Base-by-base conservation (phyloP, 495 filamentous ascomycete genomes). In the Schizothecium vesticola region DNA sequence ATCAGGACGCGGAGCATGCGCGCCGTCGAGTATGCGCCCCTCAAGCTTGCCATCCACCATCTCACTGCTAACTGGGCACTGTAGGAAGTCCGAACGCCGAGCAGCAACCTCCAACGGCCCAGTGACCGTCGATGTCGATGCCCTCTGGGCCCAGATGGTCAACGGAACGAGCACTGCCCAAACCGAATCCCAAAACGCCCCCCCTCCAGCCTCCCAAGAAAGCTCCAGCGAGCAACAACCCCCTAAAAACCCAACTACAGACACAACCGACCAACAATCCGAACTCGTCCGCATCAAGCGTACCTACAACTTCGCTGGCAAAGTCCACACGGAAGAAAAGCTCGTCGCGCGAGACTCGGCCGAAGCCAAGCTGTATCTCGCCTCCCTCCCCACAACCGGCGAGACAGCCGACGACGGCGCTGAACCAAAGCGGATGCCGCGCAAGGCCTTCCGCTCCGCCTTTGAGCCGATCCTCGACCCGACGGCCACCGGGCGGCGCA, bases 261-360 rank as follows among this genome's bases (percentile, higher is more conserved):
- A 11, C 36, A 6, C 28, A 36, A 12, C 24, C 19, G n/a, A 56
- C 28, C 64, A 67, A 10, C 65, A 70, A 26, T 22, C 67, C 26
- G 69, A 89, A 19, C 86, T 86, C 81, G 86, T 98, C 69, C 89
- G 89, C 63, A 96, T 99, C 61, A 94, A 90, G 68, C 89, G 91
- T 29, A 93, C 90, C 6, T 97, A 96, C 79, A 90, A 90, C 65
- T 98, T 97, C 72, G 95, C 95, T 13, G 96, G 96, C 66, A 89
- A 94, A 75, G 85, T 88, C 55, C 91, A 91, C 72, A 92, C 89
- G 1, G 91, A 94, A 72, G 88, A 93, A 72, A 95, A 95, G 78
- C 78, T 89, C 12, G 92, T 97, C 2, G 84, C 89, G 1, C 87
- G 87, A 26, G 84, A 89, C 73, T 95, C 92, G 0, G 91, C 92